phyloP scores from a whole-genome alignment of 2,329 filamentous ascomycete species.

The Botrytis galanthina region DNA sequence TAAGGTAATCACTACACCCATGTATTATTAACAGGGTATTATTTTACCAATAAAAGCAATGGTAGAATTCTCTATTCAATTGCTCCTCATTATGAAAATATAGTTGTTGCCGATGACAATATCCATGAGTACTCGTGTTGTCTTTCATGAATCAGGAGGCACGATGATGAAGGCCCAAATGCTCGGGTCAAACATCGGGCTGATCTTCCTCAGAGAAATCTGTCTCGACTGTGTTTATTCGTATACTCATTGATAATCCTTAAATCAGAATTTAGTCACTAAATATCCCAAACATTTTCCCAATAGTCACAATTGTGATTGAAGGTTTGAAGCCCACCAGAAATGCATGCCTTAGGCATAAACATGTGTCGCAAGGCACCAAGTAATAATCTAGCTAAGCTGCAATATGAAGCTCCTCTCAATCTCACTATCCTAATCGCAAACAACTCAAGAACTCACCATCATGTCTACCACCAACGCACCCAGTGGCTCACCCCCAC shows the following conservation, averaged over 20 bases:
- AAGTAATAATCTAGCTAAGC: background rate
- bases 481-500: conserved; percentile 31
- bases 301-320: background rate
- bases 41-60: background rate
- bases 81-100: background rate
- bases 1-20: background rate
- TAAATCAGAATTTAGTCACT: background rate
- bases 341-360: background rate
- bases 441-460: background rate
- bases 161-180: background rate
- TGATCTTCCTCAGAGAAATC: background rate
- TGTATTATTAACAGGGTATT: background rate
- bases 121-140: background rate
- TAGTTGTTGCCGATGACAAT: background rate
- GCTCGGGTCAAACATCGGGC: background rate
- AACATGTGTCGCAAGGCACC: background rate
- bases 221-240: background rate
- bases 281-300: background rate
- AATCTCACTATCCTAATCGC: background rate
- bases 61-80: no score
- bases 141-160: background rate
- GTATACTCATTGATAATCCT: background rate
- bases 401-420: background rate
- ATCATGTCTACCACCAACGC: conserved; percentile 5
- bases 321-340: background rate